Evolutionary conservation across 495 filamentous ascomycete genomes (phyloP).

Genomic region (Extremus antarcticus): DNA sequence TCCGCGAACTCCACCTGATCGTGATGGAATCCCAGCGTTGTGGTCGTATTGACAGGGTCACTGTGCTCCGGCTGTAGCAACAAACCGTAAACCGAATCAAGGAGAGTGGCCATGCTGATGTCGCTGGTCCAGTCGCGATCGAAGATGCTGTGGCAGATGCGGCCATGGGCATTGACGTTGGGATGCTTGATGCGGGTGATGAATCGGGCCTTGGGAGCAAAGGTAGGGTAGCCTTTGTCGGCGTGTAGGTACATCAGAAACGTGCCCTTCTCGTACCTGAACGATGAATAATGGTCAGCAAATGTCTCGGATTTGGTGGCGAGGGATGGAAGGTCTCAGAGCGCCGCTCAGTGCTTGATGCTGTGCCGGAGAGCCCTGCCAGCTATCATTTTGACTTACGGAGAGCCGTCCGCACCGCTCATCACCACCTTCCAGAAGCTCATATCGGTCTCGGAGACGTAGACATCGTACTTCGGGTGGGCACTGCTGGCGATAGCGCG

Average conservation of each 20-base stretch:
- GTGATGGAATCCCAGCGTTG: slow-evolving; percentile 27
- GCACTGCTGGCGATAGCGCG: slow-evolving; percentile 11
- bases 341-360: too few relatives aligned
- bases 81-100: slow-evolving; percentile 23
- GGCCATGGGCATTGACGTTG: slow-evolving; percentile 84
- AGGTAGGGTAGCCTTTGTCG: slow-evolving; percentile 18
- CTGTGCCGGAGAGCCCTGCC: too few relatives aligned
- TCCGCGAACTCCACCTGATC: slow-evolving; percentile 24
- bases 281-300: neutral
- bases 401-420: slow-evolving; percentile 21
- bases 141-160: slow-evolving; percentile 53
- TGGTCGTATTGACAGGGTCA: slow-evolving; percentile 25
- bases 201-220: slow-evolving; percentile 38
- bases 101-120: slow-evolving; percentile 5
- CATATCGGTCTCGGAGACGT: slow-evolving; percentile 26
- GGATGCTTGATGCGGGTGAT: slow-evolving; percentile 91
- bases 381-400: slow-evolving; percentile 21
- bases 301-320: neutral
- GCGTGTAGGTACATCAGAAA: slow-evolving; percentile 27
- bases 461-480: slow-evolving; percentile 21
- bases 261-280: slow-evolving; percentile 1
- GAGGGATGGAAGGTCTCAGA: too few relatives aligned
- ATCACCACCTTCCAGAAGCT: slow-evolving; percentile 29
- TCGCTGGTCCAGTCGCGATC: slow-evolving; percentile 20
- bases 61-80: slow-evolving; percentile 22